Conservation (phyloP, 1,284 basidiomycete genomes). For the Heliocybe sulcata region DNA sequence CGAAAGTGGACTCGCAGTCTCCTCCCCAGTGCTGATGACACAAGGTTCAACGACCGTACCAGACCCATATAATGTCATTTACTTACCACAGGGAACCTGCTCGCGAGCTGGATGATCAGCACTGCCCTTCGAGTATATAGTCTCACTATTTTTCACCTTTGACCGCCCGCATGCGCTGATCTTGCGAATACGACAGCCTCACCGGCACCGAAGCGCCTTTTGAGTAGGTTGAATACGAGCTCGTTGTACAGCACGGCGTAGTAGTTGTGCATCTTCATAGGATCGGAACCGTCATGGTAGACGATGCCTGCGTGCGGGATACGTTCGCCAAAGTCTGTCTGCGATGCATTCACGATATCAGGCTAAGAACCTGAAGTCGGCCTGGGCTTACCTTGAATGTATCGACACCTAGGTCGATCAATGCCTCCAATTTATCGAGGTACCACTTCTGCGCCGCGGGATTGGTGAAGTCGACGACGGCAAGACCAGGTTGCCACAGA, state of each 20-base stretch:
- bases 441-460: slow-evolving; percentile 66
- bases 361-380: not conserved
- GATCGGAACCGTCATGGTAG: slow-evolving; percentile 66
- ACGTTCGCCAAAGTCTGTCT: slow-evolving; percentile 66
- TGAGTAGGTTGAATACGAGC: slow-evolving; percentile 56
- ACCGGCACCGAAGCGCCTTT: slow-evolving; percentile 51
- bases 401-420: slow-evolving; percentile 68
- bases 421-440: slow-evolving; percentile 43
- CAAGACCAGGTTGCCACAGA: slow-evolving; percentile 67
- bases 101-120: no score
- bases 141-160: no score
- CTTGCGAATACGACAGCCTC: slow-evolving; percentile 69
- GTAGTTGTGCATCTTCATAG: slow-evolving; percentile 58
- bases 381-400: slow-evolving; percentile 49
- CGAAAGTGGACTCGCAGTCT: slow-evolving; percentile 72
- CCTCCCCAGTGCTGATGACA: slow-evolving; percentile 62
- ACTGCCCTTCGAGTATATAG: no score
- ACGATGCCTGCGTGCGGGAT: slow-evolving; percentile 57
- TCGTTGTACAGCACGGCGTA: slow-evolving; percentile 67
- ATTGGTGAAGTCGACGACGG: slow-evolving; percentile 68
- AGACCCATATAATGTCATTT: not conserved
- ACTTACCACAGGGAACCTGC: slow-evolving; percentile 30
- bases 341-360: no score
- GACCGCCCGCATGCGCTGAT: slow-evolving; percentile 59
- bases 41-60: slow-evolving; percentile 17